phyloP scores from a whole-genome alignment of 225 moss, liverwort and hornwort species.

The Straminergon stramineum region DNA sequence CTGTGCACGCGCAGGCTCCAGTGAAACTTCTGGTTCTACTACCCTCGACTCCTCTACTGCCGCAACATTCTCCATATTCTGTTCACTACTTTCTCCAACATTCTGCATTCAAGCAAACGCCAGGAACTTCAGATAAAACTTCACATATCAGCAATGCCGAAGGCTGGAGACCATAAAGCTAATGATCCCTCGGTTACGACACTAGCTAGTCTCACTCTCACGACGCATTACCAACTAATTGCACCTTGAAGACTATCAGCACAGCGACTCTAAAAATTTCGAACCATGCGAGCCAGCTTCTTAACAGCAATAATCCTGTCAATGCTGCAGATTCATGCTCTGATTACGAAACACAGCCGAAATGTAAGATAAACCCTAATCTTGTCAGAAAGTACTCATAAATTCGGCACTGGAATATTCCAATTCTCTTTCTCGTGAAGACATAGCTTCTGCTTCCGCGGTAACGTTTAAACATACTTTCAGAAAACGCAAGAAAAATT shows the following conservation, averaged over 20 bases:
- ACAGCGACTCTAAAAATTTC: neutral
- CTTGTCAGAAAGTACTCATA: neutral
- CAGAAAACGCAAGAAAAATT: neutral
- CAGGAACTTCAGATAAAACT: neutral
- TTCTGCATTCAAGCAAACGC: conserved; percentile 9
- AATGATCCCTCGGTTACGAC: neutral
- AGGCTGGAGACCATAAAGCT: neutral
- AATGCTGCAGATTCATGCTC: neutral
- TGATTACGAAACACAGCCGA: neutral
- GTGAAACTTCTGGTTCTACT: neutral
- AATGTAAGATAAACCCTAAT: neutral
- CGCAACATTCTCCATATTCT: conserved; percentile 3
- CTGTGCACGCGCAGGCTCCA: conserved; percentile 1
- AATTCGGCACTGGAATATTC: neutral
- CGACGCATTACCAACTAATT: neutral
- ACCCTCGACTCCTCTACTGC: neutral
- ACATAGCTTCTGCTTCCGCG: neutral
- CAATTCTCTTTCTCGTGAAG: neutral
- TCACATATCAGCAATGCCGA: neutral
- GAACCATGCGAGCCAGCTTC: neutral
- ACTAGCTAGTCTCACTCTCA: neutral
- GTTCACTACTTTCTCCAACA: conserved; percentile 11
- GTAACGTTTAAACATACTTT: neutral
- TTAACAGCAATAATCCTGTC: neutral
- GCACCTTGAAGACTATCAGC: neutral